These are phyloP conservation scores for Metarhizium album DNA, from an alignment of 2,329 filamentous ascomycete genomes.

Conservation along the genomic window DNA sequence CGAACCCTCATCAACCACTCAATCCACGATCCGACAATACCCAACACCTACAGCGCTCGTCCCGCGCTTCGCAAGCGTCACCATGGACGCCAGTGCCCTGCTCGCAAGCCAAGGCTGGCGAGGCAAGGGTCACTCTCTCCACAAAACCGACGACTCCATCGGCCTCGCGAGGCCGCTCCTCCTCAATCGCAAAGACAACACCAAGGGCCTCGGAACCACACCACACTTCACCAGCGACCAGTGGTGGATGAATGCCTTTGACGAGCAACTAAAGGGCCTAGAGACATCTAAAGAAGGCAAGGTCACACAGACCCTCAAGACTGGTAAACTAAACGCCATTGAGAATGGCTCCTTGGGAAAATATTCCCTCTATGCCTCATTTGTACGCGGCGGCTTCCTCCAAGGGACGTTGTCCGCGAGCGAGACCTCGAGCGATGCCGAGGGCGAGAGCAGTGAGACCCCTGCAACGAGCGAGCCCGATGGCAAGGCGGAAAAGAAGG, in stretches of 20 bases:
- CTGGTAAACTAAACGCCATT: constrained; percentile 45
- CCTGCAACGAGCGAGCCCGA: constrained; percentile 11
- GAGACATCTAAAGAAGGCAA: constrained; percentile 49
- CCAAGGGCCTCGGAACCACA: constrained; percentile 70
- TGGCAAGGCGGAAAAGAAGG: constrained; percentile 13
- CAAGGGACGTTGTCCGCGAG: constrained; percentile 51
- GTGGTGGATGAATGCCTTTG: constrained; percentile 96
- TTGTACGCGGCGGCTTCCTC: constrained; percentile 72
- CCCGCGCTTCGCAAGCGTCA: background rate
- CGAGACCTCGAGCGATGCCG: constrained; percentile 11
- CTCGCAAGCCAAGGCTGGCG: constrained; percentile 84
- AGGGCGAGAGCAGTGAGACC: constrained; percentile 20
- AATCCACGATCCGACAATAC: background rate
- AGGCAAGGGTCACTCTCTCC: constrained; percentile 78
- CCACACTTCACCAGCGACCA: constrained; percentile 61
- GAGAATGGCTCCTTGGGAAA: constrained; percentile 40
- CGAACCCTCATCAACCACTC: background rate
- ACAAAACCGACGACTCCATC: constrained; percentile 58
- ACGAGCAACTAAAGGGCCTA: constrained; percentile 75
- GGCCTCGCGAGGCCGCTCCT: constrained; percentile 78
- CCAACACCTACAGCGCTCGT: background rate
- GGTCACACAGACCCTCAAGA: constrained; percentile 44
- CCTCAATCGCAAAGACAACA: constrained; percentile 72
- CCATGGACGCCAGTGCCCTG: constrained; percentile 76
- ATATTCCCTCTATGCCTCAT: constrained; percentile 68